phyloP scores from a whole-genome alignment of 2,329 filamentous ascomycete genomes.

The Hortaea werneckii region DNA sequence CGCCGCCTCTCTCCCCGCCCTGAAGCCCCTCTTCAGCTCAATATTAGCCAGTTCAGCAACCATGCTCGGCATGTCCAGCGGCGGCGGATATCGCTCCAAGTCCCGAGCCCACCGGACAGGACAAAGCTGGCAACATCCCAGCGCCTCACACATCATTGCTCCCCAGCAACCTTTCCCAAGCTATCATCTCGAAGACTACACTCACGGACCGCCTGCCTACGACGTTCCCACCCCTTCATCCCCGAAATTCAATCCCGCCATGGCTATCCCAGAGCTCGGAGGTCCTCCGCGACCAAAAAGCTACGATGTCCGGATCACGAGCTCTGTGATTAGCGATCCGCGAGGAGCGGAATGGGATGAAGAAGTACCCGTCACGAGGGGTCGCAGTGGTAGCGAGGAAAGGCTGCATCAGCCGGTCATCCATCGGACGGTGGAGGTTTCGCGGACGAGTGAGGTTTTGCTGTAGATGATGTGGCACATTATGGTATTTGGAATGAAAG shows the following conservation, averaged over 20 bases:
- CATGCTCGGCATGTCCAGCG: neutral
- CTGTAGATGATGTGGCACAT: too few relatives aligned
- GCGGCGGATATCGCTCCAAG: neutral
- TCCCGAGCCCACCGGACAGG: neutral
- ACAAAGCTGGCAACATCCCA: neutral
- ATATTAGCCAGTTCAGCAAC: neutral
- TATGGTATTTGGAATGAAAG: too few relatives aligned
- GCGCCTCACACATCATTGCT: too few relatives aligned
- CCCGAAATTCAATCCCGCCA: neutral
- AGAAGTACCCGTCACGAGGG: neutral
- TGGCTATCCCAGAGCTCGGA: neutral
- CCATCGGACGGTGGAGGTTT: conserved; percentile 5
- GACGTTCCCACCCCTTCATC: neutral
- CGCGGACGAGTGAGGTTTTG: conserved; percentile 13
- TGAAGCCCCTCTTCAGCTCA: neutral
- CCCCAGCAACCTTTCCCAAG: neutral
- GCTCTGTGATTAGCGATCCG: neutral
- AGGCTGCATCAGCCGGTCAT: conserved; percentile 5
- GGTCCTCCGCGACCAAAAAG: neutral
- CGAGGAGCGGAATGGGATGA: neutral
- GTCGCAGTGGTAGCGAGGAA: conserved; percentile 4
- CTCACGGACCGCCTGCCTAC: neutral
- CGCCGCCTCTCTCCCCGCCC: neutral
- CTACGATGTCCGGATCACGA: conserved; percentile 5
- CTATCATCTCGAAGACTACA: neutral